A percentile compares a stretch with the other conserved stretches of the same genome.
These are phyloP conservation scores for Eleusine coracana DNA, from an alignment of 176 grass and related monocot genomes.

Conservation along the genomic window DNA sequence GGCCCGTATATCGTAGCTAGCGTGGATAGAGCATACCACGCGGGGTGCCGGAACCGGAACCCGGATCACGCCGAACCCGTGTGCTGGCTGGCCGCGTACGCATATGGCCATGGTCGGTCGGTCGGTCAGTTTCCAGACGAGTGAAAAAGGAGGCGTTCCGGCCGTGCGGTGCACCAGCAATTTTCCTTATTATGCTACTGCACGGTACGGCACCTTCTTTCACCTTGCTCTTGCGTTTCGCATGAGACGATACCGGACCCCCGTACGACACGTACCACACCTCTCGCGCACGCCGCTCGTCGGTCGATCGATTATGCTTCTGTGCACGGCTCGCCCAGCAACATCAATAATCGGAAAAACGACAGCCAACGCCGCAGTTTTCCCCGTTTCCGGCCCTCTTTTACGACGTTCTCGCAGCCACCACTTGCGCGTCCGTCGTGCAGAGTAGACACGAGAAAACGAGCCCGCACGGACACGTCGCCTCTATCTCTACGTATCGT, in stretches of 20 bases:
- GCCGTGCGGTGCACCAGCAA: slow-evolving; percentile 27
- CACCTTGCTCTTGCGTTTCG: background rate
- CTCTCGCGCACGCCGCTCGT: background rate
- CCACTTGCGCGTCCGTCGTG: background rate
- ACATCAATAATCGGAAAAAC: background rate
- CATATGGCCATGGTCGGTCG: background rate
- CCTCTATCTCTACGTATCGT: no score
- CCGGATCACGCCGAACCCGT: slow-evolving; percentile 35
- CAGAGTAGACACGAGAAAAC: background rate
- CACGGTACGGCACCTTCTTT: background rate
- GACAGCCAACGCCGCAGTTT: slow-evolving; percentile 32
- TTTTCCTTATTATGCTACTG: background rate
- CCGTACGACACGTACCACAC: slow-evolving; percentile 10
- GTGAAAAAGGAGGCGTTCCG: background rate
- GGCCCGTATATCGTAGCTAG: background rate
- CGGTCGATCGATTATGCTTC: background rate
- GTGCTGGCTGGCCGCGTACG: background rate
- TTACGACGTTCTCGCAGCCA: background rate
- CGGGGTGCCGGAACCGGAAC: background rate
- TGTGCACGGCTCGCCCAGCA: background rate
- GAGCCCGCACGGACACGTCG: background rate
- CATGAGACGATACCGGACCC: slow-evolving; percentile 21
- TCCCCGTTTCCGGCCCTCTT: no score
- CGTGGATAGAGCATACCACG: background rate
- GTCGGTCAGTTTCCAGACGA: background rate